Evolutionary conservation across 768 basidiomycete genomes (phyloP).

Genomic region (Coprinopsis sp.): DNA sequence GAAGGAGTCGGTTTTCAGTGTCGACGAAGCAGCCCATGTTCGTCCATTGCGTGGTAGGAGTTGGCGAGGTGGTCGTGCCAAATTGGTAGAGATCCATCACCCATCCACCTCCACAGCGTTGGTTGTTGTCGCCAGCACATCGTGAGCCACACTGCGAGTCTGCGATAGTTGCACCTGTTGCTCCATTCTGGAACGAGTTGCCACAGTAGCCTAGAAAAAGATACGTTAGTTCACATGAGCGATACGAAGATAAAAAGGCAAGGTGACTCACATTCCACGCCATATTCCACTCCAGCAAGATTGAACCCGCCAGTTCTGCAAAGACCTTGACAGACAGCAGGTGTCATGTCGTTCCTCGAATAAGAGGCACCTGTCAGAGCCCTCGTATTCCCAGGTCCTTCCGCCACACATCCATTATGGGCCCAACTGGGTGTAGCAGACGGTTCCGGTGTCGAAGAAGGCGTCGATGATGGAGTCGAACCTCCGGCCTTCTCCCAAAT

Average conservation of each 20-base stretch:
- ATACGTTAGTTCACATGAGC: not conserved
- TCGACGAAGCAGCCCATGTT: too few relatives aligned
- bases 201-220: conserved; percentile 21
- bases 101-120: conserved; percentile 18
- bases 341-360: conserved; percentile 10
- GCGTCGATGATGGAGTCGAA: conserved; percentile 8
- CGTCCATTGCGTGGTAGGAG: too few relatives aligned
- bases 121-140: conserved; percentile 17
- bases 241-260: too few relatives aligned
- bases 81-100: conserved; percentile 9
- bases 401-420: conserved; percentile 28
- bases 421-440: conserved; percentile 4
- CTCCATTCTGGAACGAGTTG: conserved; percentile 20
- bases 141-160: conserved; percentile 14
- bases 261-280: too few relatives aligned
- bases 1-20: too few relatives aligned
- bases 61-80: too few relatives aligned
- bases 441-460: conserved; percentile 6
- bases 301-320: not conserved
- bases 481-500: too few relatives aligned
- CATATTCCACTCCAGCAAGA: too few relatives aligned
- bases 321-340: not conserved
- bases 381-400: conserved; percentile 14
- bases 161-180: conserved; percentile 15
- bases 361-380: not conserved